A percentile compares a stretch with the other conserved stretches of the same genome.
Conservation (phyloP, 345 rosid genomes). For the Cardamine resedifolia region DNA sequence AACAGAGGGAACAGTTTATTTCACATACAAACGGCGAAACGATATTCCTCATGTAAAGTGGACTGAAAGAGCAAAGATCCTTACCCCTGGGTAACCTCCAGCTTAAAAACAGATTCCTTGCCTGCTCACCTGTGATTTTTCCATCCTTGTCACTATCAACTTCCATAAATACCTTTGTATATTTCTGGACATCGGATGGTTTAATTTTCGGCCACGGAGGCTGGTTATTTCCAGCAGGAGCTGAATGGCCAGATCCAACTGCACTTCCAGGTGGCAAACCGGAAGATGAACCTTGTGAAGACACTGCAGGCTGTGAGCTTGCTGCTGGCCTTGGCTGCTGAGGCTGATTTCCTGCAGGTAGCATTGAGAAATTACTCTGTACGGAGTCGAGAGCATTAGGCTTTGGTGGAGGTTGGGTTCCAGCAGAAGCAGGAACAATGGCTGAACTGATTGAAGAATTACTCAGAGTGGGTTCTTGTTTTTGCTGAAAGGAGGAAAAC, state of each 20-base stretch:
- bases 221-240: constrained; percentile 53
- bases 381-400: constrained; percentile 68
- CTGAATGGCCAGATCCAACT: constrained; percentile 53
- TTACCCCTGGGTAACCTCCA: constrained; percentile 99
- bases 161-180: constrained; percentile 85
- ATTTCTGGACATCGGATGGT: constrained; percentile 83
- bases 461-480: constrained; percentile 49
- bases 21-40: background rate
- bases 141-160: constrained; percentile 97
- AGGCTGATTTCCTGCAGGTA: constrained; percentile 57
- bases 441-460: constrained; percentile 53
- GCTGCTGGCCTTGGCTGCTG: constrained; percentile 50
- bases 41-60: constrained; percentile 16
- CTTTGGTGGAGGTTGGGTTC: constrained; percentile 53
- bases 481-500: constrained; percentile 53
- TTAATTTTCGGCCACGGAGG: constrained; percentile 90
- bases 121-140: constrained; percentile 91
- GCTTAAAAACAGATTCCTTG: constrained; percentile 87
- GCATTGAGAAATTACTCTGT: constrained; percentile 65
- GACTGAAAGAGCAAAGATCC: background rate
- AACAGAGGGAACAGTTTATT: constrained; percentile 14
- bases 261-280: constrained; percentile 52
- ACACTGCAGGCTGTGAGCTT: constrained; percentile 50
- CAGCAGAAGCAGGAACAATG: constrained; percentile 50
- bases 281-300: constrained; percentile 55